Base-by-base conservation (phyloP, 352 stramenopile genomes). In the Pseudoperonospora humuli region DNA sequence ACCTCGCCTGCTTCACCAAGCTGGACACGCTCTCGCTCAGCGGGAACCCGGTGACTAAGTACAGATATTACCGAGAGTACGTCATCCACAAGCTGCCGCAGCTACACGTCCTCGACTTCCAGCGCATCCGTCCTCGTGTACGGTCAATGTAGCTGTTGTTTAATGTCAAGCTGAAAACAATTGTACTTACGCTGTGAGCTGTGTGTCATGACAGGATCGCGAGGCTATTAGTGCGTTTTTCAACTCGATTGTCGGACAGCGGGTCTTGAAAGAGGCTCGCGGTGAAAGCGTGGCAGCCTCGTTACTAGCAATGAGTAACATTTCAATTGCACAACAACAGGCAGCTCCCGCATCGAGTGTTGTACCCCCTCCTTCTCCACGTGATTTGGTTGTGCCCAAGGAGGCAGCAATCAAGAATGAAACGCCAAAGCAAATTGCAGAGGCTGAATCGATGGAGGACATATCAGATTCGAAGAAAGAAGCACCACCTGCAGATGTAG, bases 21-120 rank as follows among this genome's bases (percentile, higher is more conserved):
- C 73, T 97, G 32, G 76, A 86, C 54, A 92, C 79, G 33, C 61
- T 92, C 15, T 84, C 68, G 45, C 64, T 96, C 13, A 52, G 77
- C 17, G 85, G 86, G 23, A 97, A 97, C 61, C 86, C 88, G 5
- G 83, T 97, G 26, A 72, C 69, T n/a, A 87, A 89, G 48, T 70
- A 72, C 57, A 78, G 83, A 57, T 90, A 95, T 66, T 97, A 97
- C 63, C 79, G 90, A 13, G 69, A 93, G 47, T 97, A 96, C 55
- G 81, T 95, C 23, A 92, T 97, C 40, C 64, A 96, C 67, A 89
- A 75, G 43, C 64, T 96, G 24, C 83, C 83, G n/a, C 67, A 88
- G 44, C 63, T 95, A 42, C 79, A 68, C 21, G 75, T 94, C 26
- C 70, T 96, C 34, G 86, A 96, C 54, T 93, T 87, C 50, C 66